Conservation (phyloP, 139 green algal genomes). For the Raphidocelis subcapitata region DNA sequence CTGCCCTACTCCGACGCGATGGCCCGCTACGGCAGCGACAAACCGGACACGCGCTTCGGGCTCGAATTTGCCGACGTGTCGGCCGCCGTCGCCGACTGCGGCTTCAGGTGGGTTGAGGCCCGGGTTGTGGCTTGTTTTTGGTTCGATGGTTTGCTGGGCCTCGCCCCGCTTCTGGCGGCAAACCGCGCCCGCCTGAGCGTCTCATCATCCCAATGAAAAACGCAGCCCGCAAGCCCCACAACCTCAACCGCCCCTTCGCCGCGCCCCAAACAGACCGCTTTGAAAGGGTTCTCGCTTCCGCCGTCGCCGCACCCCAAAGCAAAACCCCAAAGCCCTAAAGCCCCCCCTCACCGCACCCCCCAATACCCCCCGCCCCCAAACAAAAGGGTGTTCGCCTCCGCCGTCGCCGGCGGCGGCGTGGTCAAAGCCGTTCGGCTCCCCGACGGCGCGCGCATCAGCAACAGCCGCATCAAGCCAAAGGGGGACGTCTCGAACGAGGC, state of each 20-base stretch:
- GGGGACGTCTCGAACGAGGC: slow-evolving; percentile 82
- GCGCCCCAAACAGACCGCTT: no score
- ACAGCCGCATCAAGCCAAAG: slow-evolving; percentile 81
- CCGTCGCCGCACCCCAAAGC: no score
- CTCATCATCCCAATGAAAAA: no score
- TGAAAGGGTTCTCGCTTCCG: no score
- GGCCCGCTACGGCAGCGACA: slow-evolving; percentile 71
- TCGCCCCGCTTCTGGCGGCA: no score
- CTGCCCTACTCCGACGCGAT: slow-evolving; percentile 94
- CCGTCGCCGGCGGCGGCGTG: slow-evolving; percentile 63
- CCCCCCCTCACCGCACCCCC: no score
- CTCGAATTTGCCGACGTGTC: slow-evolving; percentile 76
- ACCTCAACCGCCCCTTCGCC: no score
- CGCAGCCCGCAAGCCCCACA: no score
- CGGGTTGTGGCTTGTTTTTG: background rate
- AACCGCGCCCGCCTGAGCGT: no score
- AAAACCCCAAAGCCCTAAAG: no score
- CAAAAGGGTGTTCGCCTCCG: slow-evolving; percentile 85
- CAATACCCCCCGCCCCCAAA: no score
- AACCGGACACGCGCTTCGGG: slow-evolving; percentile 85
- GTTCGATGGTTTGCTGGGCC: background rate
- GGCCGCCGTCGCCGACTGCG: slow-evolving; percentile 54
- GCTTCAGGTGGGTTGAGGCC: slow-evolving; percentile 67
- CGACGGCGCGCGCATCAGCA: slow-evolving; percentile 79
- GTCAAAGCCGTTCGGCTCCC: slow-evolving; percentile 88